phyloP scores from a whole-genome alignment of 2,329 filamentous ascomycete species.

The Penicillium paneum region DNA sequence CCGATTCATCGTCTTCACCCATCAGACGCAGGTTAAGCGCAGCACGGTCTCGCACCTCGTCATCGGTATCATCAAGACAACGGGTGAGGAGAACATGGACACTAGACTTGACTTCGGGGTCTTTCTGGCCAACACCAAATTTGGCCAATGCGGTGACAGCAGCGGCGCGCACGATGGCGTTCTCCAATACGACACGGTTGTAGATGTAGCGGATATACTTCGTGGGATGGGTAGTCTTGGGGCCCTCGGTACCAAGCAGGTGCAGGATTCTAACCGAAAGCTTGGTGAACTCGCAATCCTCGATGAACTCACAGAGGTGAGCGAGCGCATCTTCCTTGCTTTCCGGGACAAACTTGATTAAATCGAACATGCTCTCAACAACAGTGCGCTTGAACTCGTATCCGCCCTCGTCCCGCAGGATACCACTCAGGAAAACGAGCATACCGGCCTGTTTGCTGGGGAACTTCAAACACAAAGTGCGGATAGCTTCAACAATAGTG shows the following conservation, averaged over 20 bases:
- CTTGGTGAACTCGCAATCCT: conserved; percentile 99
- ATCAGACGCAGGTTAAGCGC: conserved; percentile 90
- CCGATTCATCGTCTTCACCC: conserved; percentile 84
- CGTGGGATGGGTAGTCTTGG: conserved; percentile 90
- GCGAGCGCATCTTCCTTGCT: conserved; percentile 74
- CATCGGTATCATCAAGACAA: conserved; percentile 94
- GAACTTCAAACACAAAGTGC: conserved; percentile 95
- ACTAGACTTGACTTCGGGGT: conserved; percentile 93
- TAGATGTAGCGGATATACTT: conserved; percentile 99
- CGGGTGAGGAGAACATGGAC: conserved; percentile 87
- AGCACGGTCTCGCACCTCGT: conserved; percentile 94
- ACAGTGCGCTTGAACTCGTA: conserved; percentile 98
- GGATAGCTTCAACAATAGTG: conserved; percentile 98
- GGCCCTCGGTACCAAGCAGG: conserved; percentile 88
- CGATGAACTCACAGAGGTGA: conserved; percentile 97
- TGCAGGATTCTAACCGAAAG: conserved; percentile 92
- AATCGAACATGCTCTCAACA: conserved; percentile 97
- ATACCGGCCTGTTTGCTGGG: conserved; percentile 97
- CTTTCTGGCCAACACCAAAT: conserved; percentile 94
- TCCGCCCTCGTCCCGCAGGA: conserved; percentile 91
- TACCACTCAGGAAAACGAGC: conserved; percentile 95
- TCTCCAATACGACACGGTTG: conserved; percentile 95
- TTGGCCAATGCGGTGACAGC: conserved; percentile 95
- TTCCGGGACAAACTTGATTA: conserved; percentile 98
- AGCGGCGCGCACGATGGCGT: conserved; percentile 89